These are phyloP conservation scores for Cyberlindnera subsufficiens DNA, from an alignment of 805 yeast genomes.

Conservation along the genomic window DNA sequence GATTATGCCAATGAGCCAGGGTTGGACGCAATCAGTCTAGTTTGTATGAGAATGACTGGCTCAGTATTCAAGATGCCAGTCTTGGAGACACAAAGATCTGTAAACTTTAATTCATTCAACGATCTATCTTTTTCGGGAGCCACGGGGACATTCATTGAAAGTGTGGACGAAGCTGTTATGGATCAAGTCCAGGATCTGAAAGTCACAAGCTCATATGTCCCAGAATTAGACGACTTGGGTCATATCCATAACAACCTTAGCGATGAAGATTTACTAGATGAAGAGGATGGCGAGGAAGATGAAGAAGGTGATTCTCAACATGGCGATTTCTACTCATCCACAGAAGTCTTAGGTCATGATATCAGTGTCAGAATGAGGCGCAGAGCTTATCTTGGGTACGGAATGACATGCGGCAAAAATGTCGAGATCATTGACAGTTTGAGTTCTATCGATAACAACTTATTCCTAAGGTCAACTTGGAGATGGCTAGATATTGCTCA, in stretches of 20 bases:
- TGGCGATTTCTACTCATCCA: constrained; percentile 26
- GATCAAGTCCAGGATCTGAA: constrained; percentile 17
- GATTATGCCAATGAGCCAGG: constrained; percentile 44
- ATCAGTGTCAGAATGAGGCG: constrained; percentile 65
- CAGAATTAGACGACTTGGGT: constrained; percentile 22
- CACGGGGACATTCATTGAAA: constrained; percentile 39
- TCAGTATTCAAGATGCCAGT: constrained; percentile 77
- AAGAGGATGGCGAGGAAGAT: constrained; percentile 12
- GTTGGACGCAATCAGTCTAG: constrained; percentile 56
- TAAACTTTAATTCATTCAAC: constrained; percentile 63
- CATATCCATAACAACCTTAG: constrained; percentile 20
- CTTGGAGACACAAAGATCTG: constrained; percentile 54
- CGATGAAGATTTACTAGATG: constrained; percentile 11
- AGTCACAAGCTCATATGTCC: background rate
- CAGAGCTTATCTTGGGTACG: constrained; percentile 71
- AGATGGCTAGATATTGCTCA: constrained; percentile 79
- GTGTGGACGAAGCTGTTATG: constrained; percentile 25
- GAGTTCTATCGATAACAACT: constrained; percentile 43
- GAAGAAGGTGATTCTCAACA: constrained; percentile 19
- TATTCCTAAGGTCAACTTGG: constrained; percentile 78
- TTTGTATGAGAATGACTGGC: constrained; percentile 91
- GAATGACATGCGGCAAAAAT: constrained; percentile 60
- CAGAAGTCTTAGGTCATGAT: constrained; percentile 58
- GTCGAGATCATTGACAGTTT: constrained; percentile 51
- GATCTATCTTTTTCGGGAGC: constrained; percentile 59